Evolutionary conservation across 306 rosid species (phyloP).

Genomic region (Begonia fuchsioides): DNA sequence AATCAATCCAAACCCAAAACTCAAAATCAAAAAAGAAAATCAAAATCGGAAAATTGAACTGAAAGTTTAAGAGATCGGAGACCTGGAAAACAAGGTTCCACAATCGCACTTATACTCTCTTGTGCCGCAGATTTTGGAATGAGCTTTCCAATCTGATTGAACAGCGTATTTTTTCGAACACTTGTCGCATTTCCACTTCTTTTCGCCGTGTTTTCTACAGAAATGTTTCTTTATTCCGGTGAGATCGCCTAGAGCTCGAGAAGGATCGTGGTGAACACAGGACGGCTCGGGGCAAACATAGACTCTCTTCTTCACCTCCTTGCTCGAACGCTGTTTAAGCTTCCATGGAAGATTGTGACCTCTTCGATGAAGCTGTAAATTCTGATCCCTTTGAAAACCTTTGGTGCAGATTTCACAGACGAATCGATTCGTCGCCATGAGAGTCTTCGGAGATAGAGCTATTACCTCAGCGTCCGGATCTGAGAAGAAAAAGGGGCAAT

Average conservation of each 20-base stretch:
- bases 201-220: conserved; percentile 90
- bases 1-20: conserved; percentile 9
- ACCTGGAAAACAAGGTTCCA: conserved; percentile 72
- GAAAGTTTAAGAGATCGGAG: background rate
- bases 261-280: conserved; percentile 86
- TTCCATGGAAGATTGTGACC: conserved; percentile 97
- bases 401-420: conserved; percentile 88
- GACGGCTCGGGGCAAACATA: conserved; percentile 77
- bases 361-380: conserved; percentile 81
- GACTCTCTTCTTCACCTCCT: conserved; percentile 72
- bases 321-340: conserved; percentile 62
- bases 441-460: conserved; percentile 76
- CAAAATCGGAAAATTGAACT: conserved; percentile 14
- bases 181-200: conserved; percentile 95
- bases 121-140: conserved; percentile 78
- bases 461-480: conserved; percentile 98
- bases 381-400: conserved; percentile 95
- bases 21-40: conserved; percentile 8
- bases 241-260: conserved; percentile 79
- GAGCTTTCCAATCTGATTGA: conserved; percentile 98
- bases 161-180: conserved; percentile 90
- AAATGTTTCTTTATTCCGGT: conserved; percentile 91
- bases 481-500: conserved; percentile 8
- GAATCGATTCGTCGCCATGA: conserved; percentile 74
- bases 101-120: conserved; percentile 94